Base-by-base conservation (phyloP, 148 eudicot species). In the Amaranthus hypochondriacus region DNA sequence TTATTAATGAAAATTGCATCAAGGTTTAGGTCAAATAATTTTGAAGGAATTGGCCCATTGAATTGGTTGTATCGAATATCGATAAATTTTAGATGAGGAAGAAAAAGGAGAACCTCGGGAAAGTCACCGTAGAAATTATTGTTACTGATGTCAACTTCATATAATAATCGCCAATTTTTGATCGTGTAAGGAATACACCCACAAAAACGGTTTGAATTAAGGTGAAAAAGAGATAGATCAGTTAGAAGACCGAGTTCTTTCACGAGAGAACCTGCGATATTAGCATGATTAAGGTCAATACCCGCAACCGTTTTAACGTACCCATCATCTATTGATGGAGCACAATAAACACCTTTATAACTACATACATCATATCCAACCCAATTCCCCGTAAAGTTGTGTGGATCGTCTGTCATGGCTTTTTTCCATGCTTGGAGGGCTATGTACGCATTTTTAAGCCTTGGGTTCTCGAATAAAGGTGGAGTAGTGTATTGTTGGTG, bases 341-440 rank as follows among this genome's bases (percentile, higher is more conserved):
- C 92, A 59, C 97, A 92, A 62, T 57, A 89, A 49, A 92, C 86
- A 14, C 97, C 97, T 10, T 73, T 81, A 77, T 92, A 92, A 73
- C 72, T 75, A 77, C 97, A 92, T 2, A 92, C 90, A 48, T 87
- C 48, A 4, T 61, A 60, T 11, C 87, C 97, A 9, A 48, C 58
- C 97, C 97, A 92, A 49, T 85, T 88, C 3, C 83, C 69, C 0
- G 92, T 89, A 73, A 77, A 76, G 76, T 79, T 77, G 42, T 68
- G 69, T 0, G 97, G 97, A 83, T 92, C 97, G 2, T 87, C 80
- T 43, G 80, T 78, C 58, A 92, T 92, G 9, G 87, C 80, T 4
- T 73, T 76, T 72, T 89, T 92, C 85, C 87, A 87, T 67, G 94
- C 89, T 76, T 92, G 97, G 57, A 92, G 88, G 9, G 92, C 94